Evolutionary conservation across 805 yeast genomes (phyloP), one percentile per base, ranked within the genome.

Genomic region (Schwanniomyces vanrijiae): DNA sequence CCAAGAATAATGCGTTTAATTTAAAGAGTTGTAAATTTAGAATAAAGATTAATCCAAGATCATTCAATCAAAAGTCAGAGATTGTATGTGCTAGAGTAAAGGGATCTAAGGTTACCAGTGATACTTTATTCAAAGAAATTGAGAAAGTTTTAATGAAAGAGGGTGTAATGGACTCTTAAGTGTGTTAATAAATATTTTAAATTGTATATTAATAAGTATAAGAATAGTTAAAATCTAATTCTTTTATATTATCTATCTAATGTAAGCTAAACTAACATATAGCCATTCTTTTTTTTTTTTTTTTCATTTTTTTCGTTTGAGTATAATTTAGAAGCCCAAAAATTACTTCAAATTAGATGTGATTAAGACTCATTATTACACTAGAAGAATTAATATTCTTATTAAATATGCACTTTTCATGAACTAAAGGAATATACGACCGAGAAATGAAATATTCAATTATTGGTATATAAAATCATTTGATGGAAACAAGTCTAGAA

Each of bases 61-160:
- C 56, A 18, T 45, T 54, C 48, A 61, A 59, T 51, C 73, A 62
- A 69, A 64, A 78, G 42, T 82, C 88, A 39, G 78, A 73, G 48
- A 67, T 86, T 29, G 76, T 76, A 13, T 83, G 88, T 58, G 78
- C 76, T 18, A 82, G 83, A 60, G 76, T 78, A 26, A 81, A 79
- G 52, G 94, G 94, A 5, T 84, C 90, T 1, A 65, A 73, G 26
- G 80, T 78, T 52, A 80, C 89, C 5, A 77, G 86, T 44, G 76
- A 68, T 29, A 82, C 82, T 50, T 69, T 86, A 54, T 80, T 79
- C 51, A 69, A 65, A 46, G 91, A 86, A 59, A 77, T 86, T 52
- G 82, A 81, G 55, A 82, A 80, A 58, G 87, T 86, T 28, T 69
- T 86, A 55, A 71, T 70, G 43, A 82, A 82, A 60, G 90, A 86